Conservation (phyloP, 1,284 basidiomycete species). For the Coniferiporia weirii region DNA sequence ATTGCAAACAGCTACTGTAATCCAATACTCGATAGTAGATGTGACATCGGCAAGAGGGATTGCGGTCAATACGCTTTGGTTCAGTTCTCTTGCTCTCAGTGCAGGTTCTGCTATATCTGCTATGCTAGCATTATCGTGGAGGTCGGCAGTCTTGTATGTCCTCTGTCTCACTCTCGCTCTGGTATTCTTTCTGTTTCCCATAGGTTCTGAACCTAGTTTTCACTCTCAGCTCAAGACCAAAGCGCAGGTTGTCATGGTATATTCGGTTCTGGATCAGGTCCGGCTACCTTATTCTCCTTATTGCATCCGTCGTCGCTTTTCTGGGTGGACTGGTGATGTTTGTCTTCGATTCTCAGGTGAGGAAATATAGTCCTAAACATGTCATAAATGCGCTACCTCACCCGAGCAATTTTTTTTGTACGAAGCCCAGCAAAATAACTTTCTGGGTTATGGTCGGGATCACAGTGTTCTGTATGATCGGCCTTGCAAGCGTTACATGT, state of each 20-base stretch:
- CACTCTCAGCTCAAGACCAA: slow-evolving; percentile 10
- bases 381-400: neutral
- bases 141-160: slow-evolving; percentile 15
- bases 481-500: slow-evolving; percentile 10
- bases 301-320: slow-evolving; percentile 15
- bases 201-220: too few relatives aligned
- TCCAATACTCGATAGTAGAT: slow-evolving; percentile 12
- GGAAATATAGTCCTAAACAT: neutral
- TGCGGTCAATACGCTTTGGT: slow-evolving; percentile 14
- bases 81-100: slow-evolving; percentile 12
- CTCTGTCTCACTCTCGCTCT: neutral
- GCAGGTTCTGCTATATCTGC: slow-evolving; percentile 15
- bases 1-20: neutral
- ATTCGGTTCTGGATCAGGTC: slow-evolving; percentile 15
- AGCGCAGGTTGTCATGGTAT: slow-evolving; percentile 15
- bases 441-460: slow-evolving; percentile 12
- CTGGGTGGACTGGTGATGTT: slow-evolving; percentile 6
- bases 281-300: slow-evolving; percentile 11
- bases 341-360: slow-evolving; percentile 9
- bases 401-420: neutral
- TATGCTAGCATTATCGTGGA: slow-evolving; percentile 14
- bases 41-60: neutral
- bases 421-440: neutral
- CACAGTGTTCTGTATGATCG: slow-evolving; percentile 11
- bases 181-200: neutral